phyloP scores from a whole-genome alignment of 1,139 yeast species.

The Meyerozyma smithsonii region DNA sequence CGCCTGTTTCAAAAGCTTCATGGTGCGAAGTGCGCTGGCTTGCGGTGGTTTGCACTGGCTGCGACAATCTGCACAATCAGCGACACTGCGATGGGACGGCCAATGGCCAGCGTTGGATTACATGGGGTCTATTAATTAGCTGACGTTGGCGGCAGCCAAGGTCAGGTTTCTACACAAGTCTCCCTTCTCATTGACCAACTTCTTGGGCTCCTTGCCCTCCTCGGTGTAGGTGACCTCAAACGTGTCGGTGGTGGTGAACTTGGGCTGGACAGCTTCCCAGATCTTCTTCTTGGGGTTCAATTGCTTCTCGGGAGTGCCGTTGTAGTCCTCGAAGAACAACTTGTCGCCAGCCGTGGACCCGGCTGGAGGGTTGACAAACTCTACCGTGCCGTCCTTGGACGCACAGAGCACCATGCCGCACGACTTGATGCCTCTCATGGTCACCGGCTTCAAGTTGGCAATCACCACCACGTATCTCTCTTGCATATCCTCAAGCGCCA shows the following conservation, averaged over 20 bases:
- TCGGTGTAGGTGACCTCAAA: slow-evolving; percentile 77
- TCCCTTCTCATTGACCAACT: slow-evolving; percentile 73
- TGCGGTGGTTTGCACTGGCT: no score
- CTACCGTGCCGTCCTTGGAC: slow-evolving; percentile 63
- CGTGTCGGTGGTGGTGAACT: slow-evolving; percentile 72
- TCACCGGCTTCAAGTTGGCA: slow-evolving; percentile 86
- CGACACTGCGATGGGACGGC: not conserved
- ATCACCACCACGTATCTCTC: slow-evolving; percentile 76
- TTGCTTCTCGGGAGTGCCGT: slow-evolving; percentile 85
- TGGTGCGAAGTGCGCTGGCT: no score
- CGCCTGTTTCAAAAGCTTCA: slow-evolving; percentile 51
- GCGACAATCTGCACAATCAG: slow-evolving; percentile 3
- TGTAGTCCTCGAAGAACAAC: slow-evolving; percentile 86
- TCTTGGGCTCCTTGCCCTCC: slow-evolving; percentile 75
- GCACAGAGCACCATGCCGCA: slow-evolving; percentile 98
- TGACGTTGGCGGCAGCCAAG: slow-evolving; percentile 66
- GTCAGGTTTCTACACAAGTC: slow-evolving; percentile 67
- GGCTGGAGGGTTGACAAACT: slow-evolving; percentile 91
- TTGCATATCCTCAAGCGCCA: slow-evolving; percentile 79
- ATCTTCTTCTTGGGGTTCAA: slow-evolving; percentile 98
- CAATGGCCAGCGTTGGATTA: not conserved
- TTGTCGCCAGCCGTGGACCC: slow-evolving; percentile 97
- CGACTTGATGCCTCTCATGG: slow-evolving; percentile 92
- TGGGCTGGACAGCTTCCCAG: slow-evolving; percentile 94
- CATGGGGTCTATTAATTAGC: slow-evolving; percentile 33